Evolutionary conservation across 1,139 yeast species (phyloP).

Genomic region (Yamadazyma spencermartinsiae): DNA sequence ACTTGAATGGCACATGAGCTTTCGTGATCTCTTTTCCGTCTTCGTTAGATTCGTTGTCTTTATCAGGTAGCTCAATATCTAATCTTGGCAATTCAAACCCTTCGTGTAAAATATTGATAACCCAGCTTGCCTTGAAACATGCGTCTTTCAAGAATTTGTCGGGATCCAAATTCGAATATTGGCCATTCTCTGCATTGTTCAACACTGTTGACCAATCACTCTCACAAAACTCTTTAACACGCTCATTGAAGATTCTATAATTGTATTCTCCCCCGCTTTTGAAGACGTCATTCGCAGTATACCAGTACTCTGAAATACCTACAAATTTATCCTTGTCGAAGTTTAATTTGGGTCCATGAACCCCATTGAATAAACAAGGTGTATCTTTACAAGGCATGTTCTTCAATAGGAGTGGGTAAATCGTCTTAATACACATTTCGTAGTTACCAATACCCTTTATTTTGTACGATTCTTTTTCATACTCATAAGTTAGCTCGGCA

Average conservation of each 20-base stretch:
- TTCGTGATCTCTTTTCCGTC: constrained; percentile 28
- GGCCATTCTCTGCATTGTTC: constrained; percentile 50
- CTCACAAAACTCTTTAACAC: constrained; percentile 65
- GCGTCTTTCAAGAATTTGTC: constrained; percentile 56
- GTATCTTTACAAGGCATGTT: constrained; percentile 71
- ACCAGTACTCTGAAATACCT: constrained; percentile 84
- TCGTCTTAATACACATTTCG: constrained; percentile 62
- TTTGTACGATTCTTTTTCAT: constrained; percentile 46
- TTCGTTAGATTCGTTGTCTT: constrained; percentile 7
- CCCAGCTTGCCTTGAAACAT: constrained; percentile 85
- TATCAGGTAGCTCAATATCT: constrained; percentile 45
- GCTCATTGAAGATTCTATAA: constrained; percentile 57
- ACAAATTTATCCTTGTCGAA: constrained; percentile 71
- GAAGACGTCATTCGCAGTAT: constrained; percentile 79
- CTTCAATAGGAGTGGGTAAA: constrained; percentile 69
- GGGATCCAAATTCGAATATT: constrained; percentile 49
- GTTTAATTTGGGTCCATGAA: constrained; percentile 73
- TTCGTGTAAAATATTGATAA: constrained; percentile 71
- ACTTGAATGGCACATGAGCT: constrained; percentile 57
- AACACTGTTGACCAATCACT: constrained; percentile 59
- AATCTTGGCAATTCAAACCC: constrained; percentile 74
- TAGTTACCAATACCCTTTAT: constrained; percentile 68
- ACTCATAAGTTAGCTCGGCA: constrained; percentile 40
- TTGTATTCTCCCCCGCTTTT: constrained; percentile 77
- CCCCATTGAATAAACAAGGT: constrained; percentile 80